Percentiles rank a stretch among this genome's conserved stretches.
These are phyloP conservation scores for Pterocarpus santalinus DNA, from an alignment of 306 rosid genomes.

Conservation along the genomic window DNA sequence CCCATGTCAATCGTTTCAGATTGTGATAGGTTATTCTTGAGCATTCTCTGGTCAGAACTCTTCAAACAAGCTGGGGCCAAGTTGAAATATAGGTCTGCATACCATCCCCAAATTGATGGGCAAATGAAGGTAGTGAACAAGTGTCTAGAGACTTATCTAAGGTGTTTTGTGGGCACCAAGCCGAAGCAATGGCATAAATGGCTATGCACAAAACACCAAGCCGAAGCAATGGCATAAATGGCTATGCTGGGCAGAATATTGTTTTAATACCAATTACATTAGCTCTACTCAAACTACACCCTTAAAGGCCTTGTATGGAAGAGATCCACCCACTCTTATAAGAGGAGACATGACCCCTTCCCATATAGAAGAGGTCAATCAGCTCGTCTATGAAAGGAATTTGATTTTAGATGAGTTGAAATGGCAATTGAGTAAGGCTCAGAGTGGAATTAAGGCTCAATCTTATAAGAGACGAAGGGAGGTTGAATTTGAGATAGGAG, in stretches of 20 bases:
- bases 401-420: not conserved
- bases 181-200: not conserved
- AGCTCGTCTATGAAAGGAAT: not conserved
- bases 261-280: not conserved
- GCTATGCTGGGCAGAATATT: not conserved
- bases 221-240: not conserved
- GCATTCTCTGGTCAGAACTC: not conserved
- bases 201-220: rapidly evolving
- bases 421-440: not conserved
- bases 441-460: not conserved
- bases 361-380: not conserved
- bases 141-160: not conserved
- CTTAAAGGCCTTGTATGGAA: not conserved
- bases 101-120: not conserved
- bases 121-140: not conserved
- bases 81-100: not conserved
- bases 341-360: too few species aligned
- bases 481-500: not conserved
- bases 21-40: not conserved
- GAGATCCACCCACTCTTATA: not conserved
- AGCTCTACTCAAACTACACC: not conserved
- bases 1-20: not conserved
- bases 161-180: not conserved
- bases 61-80: not conserved
- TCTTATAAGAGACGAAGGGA: not conserved